Base-by-base conservation (phyloP, 176 grass and related monocot species). In the Stipa capillata region DNA sequence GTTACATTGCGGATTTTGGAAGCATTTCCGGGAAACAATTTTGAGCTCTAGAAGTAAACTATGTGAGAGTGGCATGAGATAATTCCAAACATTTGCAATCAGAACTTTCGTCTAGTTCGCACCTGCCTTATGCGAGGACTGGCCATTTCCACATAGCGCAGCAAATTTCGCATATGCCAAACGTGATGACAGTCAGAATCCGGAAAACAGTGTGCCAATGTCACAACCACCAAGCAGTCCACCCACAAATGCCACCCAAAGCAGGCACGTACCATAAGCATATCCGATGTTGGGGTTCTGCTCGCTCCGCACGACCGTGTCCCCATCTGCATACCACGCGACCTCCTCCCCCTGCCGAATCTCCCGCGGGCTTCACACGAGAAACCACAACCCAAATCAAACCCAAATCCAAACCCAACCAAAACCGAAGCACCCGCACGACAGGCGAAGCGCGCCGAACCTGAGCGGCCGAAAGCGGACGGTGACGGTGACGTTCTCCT, bases 281-380 rank as follows among this genome's bases (percentile, higher is more conserved):
- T 96, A 99, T 42, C 84, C 92, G 58, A 99, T 65, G 29, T 44
- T 91, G 64, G 92, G 86, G 54, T 93, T 89, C 83, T 99, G 87
- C 76, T 99, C 97, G 42, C 92, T 99, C 32, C 97, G 69, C 56
- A 96, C 86, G n/a, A 99, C 88, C 1, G 92, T 99, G 77, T 96
- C 97, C 35, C 97, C 92, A 64, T 99, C 97, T 21, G 97, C 92
- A 20, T 99, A 99, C 97, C 97, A 99, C 6, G 97, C 92, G 10
- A 99, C 84, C 85, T 99, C 97, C 89, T 99, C 92, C 45, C 97
- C 97, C 59, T 90, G 97, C 41, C 92, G 92, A 91, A 99, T 99
- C 84, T 99, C 97, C 72, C 92, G 90, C 15, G 84, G 97, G 84
- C 97, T 99, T 85, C 75, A n/a, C n/a, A n/a, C n/a, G n/a, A n/a